A percentile compares a stretch with the other conserved stretches of the same genome.
phyloP scores from a whole-genome alignment of 2,329 filamentous ascomycete species.

The Graphilbum sp. region DNA sequence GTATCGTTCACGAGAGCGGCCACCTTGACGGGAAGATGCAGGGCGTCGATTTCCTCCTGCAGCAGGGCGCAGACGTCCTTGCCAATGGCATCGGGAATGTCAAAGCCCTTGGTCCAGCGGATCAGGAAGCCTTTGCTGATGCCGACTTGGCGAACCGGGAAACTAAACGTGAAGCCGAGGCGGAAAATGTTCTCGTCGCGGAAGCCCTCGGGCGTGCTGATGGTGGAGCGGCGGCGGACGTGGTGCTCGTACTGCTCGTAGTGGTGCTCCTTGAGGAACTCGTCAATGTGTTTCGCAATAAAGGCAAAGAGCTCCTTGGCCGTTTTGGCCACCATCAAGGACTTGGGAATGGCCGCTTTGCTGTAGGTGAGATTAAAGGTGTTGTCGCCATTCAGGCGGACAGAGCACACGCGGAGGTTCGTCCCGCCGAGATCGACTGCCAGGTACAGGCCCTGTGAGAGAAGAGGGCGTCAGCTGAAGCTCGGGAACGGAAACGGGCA shows the following conservation, averaged over 20 bases:
- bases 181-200: constrained; percentile 69
- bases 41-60: constrained; percentile 74
- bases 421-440: constrained; percentile 96
- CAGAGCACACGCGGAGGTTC: constrained; percentile 95
- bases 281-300: constrained; percentile 80
- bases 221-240: constrained; percentile 44
- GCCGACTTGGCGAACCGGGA: constrained; percentile 82
- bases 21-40: constrained; percentile 81
- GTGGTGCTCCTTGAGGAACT: constrained; percentile 77
- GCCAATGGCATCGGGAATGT: constrained; percentile 85
- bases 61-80: constrained; percentile 88
- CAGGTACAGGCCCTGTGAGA: constrained; percentile 67
- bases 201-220: constrained; percentile 40
- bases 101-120: constrained; percentile 97
- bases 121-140: constrained; percentile 93
- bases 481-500: no score
- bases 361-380: constrained; percentile 88
- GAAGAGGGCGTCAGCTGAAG: no score
- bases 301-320: constrained; percentile 81
- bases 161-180: constrained; percentile 97
- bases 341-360: constrained; percentile 78
- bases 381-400: constrained; percentile 82
- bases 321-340: constrained; percentile 80
- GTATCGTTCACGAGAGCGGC: constrained; percentile 95
- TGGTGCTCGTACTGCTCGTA: constrained; percentile 68